These are phyloP conservation scores for Collybia sordida DNA, from an alignment of 768 basidiomycete genomes.

Conservation along the genomic window DNA sequence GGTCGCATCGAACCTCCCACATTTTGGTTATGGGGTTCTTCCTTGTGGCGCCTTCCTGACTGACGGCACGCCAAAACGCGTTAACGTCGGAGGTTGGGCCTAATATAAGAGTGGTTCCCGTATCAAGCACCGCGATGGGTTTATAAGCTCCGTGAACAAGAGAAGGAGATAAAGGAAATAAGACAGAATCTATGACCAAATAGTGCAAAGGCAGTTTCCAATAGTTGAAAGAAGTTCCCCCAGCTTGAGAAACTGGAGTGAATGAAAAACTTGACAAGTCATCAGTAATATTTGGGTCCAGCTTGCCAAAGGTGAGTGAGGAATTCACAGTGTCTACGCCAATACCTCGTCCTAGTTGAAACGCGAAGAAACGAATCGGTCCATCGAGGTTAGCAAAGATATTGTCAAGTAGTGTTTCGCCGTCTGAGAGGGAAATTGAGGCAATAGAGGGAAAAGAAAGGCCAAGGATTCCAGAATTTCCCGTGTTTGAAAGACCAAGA, in stretches of 20 bases:
- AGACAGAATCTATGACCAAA: constrained; percentile 42
- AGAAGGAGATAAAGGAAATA: constrained; percentile 43
- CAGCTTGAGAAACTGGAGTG: constrained; percentile 38
- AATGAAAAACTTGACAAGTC: constrained; percentile 30
- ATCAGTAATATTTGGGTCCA: constrained; percentile 37
- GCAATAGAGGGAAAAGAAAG: constrained; percentile 49
- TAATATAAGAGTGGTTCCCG: constrained; percentile 57
- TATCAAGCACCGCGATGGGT: constrained; percentile 61
- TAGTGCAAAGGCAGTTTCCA: constrained; percentile 55
- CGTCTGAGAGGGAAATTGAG: constrained; percentile 40
- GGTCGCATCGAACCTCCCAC: constrained; percentile 54
- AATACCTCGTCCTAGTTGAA: constrained; percentile 41
- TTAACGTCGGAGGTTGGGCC: constrained; percentile 53
- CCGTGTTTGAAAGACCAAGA: constrained; percentile 42
- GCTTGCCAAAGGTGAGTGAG: constrained; percentile 51
- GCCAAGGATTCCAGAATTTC: constrained; percentile 40
- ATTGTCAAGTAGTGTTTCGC: constrained; percentile 47
- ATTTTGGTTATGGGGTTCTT: constrained; percentile 31
- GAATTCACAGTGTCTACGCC: constrained; percentile 26
- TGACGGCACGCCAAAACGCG: constrained; percentile 50
- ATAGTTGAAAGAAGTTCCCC: constrained; percentile 42
- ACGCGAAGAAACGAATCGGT: constrained; percentile 45
- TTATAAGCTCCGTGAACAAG: constrained; percentile 37
- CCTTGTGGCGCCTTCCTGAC: constrained; percentile 32
- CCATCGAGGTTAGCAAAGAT: constrained; percentile 42